Evolutionary conservation across 345 rosid genomes (phyloP), one percentile per base, ranked within the genome.

Genomic region (Lagerstroemia speciosa): DNA sequence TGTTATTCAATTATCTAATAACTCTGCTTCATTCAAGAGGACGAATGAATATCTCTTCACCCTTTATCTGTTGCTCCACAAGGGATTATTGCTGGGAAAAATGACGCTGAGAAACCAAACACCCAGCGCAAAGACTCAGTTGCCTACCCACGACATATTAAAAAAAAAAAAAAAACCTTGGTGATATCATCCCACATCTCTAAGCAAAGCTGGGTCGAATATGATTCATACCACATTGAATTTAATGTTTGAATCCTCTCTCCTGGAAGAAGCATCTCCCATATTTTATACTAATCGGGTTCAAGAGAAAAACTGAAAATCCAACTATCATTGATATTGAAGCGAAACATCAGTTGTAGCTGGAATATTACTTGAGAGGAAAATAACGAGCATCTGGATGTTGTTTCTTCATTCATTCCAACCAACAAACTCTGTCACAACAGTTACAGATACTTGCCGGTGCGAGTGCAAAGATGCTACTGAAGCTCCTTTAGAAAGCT

Each of bases 331-430:
- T 67, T 34, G 62, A 66, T 55, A 63, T 45, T 12, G 55, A 67
- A 45, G 30, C 58, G 69, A 45, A 73, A 62, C n/a, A 33, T 64
- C 66, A 64, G 9, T 29, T 19, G 19, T n/a, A 45, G 32, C 69
- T 70, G 71, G 17, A n/a, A n/a, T n/a, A 67, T 85, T 79, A 95
- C 98, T 77, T 85, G 92, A 81, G 97, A 88, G 65, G 98, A 92
- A 72, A 95, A 90, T 63, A 90, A 74, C 46, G 86, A 78, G 89
- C 97, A 87, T 92, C 99, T 87, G 73, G 98, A 77, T 77, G 90
- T 86, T 69, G 99, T 92, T 85, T 95, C 99, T 81, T 95, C 99
- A 76, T 92, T 95, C 99, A 76, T 92, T 95, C 99, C 98, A 95
- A 46, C 90, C 87, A 67, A 87, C 93, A 83, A 95, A 89, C 82